Evolutionary conservation across 768 basidiomycete species (phyloP).

Genomic region (Harrya chromipes): DNA sequence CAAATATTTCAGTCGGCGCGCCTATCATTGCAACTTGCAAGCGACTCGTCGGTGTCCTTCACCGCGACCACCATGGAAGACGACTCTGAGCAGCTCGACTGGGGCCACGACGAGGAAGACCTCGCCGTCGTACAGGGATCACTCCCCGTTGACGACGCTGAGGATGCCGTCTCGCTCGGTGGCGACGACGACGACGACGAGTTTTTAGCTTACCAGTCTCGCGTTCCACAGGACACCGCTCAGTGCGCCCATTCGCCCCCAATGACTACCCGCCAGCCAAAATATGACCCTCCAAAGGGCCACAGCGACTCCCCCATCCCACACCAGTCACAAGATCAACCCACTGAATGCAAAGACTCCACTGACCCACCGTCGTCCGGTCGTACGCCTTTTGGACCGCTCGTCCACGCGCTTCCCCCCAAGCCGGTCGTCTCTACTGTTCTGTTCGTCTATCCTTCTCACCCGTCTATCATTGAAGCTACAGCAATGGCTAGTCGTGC

Average conservation of each 20-base stretch:
- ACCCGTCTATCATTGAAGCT: constrained; percentile 57
- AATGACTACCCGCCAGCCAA: constrained; percentile 11
- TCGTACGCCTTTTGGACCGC: constrained; percentile 35
- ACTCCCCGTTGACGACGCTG: constrained; percentile 40
- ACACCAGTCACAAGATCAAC: constrained; percentile 9
- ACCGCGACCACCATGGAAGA: constrained; percentile 49
- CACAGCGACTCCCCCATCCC: constrained; percentile 2
- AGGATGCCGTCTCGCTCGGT: constrained; percentile 69
- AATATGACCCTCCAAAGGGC: constrained; percentile 11
- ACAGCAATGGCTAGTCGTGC: constrained; percentile 54
- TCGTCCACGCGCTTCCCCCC: constrained; percentile 67
- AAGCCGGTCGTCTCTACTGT: constrained; percentile 56
- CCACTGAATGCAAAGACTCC: constrained; percentile 11
- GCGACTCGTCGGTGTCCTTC: constrained; percentile 15
- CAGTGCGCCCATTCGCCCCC: constrained; percentile 18
- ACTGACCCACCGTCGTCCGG: constrained; percentile 22
- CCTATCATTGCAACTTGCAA: not conserved
- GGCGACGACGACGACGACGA: constrained; percentile 72
- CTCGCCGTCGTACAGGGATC: constrained; percentile 34
- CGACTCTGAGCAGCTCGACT: constrained; percentile 69
- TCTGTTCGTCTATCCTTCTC: constrained; percentile 52
- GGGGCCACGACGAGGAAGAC: constrained; percentile 55
- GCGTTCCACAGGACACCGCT: constrained; percentile 28
- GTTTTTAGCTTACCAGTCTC: constrained; percentile 44
- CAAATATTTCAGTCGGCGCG: constrained; percentile 17